Conservation (phyloP, 768 basidiomycete genomes). For the Dioszegia hungarica region DNA sequence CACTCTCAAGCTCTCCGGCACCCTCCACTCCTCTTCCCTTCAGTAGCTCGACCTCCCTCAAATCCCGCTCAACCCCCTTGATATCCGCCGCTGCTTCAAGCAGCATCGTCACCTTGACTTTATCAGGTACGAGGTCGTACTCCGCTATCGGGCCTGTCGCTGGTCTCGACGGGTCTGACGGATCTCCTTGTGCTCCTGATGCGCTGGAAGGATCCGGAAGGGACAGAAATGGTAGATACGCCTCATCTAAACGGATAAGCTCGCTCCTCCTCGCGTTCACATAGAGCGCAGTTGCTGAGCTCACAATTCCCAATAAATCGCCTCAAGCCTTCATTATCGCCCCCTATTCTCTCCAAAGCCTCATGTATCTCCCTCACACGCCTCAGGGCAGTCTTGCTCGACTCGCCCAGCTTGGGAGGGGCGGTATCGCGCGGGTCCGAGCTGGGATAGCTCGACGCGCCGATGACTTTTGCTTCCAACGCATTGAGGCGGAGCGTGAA, state of each 20-base stretch:
- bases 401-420: neutral
- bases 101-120: slow-evolving; percentile 28
- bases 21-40: slow-evolving; percentile 26
- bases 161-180: neutral
- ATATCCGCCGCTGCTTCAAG: slow-evolving; percentile 36
- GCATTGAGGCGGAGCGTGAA: slow-evolving; percentile 28
- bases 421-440: neutral
- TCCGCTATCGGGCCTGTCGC: neutral
- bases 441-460: neutral
- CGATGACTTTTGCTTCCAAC: slow-evolving; percentile 31
- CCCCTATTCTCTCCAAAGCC: slow-evolving; percentile 15
- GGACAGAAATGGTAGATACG: slow-evolving; percentile 29
- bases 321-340: slow-evolving; percentile 27
- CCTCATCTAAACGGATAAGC: slow-evolving; percentile 14
- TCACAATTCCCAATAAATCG: slow-evolving; percentile 29
- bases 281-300: too few species aligned
- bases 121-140: slow-evolving; percentile 26
- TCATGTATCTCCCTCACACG: slow-evolving; percentile 20
- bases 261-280: neutral
- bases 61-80: slow-evolving; percentile 23
- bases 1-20: slow-evolving; percentile 31
- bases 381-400: neutral
- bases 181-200: neutral
- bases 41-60: slow-evolving; percentile 33
- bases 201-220: neutral